phyloP scores from a whole-genome alignment of 2,329 filamentous ascomycete genomes.

The Delphinella strobiligena region DNA sequence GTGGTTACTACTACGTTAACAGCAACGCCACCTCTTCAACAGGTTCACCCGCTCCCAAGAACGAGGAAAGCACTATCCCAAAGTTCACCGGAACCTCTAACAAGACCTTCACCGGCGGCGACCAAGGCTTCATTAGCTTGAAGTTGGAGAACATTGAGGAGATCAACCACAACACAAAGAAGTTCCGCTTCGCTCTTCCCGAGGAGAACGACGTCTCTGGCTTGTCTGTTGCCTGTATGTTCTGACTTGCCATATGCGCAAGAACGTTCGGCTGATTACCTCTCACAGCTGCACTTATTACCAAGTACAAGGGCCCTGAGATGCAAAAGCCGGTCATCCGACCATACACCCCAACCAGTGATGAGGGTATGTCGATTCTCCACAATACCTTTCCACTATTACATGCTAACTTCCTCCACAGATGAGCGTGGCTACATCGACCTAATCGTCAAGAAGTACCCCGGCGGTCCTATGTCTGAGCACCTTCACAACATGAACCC shows the following conservation, averaged over 20 bases:
- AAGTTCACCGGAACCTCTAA: too few relatives aligned
- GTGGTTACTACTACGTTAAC: slow-evolving; percentile 39
- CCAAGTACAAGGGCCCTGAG: slow-evolving; percentile 78
- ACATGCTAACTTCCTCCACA: slow-evolving; percentile 21
- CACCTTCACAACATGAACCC: slow-evolving; percentile 75
- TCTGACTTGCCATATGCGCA: neutral
- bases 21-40: neutral
- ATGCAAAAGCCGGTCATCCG: slow-evolving; percentile 77
- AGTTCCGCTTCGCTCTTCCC: slow-evolving; percentile 74
- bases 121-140: slow-evolving; percentile 78
- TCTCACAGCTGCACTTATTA: slow-evolving; percentile 58
- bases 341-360: slow-evolving; percentile 85
- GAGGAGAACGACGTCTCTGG: slow-evolving; percentile 77
- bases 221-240: slow-evolving; percentile 60
- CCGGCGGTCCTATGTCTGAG: slow-evolving; percentile 78
- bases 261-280: slow-evolving; percentile 5
- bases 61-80: slow-evolving; percentile 26
- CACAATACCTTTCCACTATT: neutral
- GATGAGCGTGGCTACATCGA: slow-evolving; percentile 71
- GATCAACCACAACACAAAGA: slow-evolving; percentile 93
- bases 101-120: slow-evolving; percentile 62
- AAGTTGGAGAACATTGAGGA: slow-evolving; percentile 66
- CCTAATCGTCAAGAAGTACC: slow-evolving; percentile 85
- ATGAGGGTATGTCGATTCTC: slow-evolving; percentile 52
- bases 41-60: slow-evolving; percentile 17